Base-by-base conservation (phyloP, 192 early-diverging fungal species). In the Kappamyces sp. region DNA sequence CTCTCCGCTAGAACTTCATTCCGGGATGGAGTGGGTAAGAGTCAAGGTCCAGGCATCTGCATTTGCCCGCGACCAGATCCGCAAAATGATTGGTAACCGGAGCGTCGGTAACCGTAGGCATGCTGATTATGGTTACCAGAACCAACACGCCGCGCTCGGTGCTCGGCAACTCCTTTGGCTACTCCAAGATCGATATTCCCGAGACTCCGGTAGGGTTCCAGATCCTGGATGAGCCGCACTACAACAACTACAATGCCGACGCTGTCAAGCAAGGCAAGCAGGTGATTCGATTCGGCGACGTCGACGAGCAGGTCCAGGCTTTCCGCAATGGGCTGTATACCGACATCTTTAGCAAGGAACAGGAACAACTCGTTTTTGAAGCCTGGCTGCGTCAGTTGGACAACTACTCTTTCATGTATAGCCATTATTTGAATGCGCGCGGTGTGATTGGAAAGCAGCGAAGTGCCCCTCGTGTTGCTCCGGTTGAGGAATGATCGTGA, bases 11-110 rank as follows among this genome's bases (percentile, higher is more conserved):
- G 69, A 71, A 41, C 11, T 66, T 6, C 69, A 71, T 61, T 14
- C 31, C 12, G 69, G 69, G 8, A 57, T 71, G 50, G 69, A 71
- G 46, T 71, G 69, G 69, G 51, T 71, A 14, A 64, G 69, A 50
- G 51, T 71, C 47, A 71, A 71, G 51, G 55, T 63, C 11, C 64
- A 66, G 45, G 52, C 61, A 5, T 49, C 50, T n/a, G 61, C 60
- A 3, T 39, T 71, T 40, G 69, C 64, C 11, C 47, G 62, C 4
- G 62, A 49, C 61, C 69, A 71, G 57, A 63, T 71, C 65, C 69
- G 69, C 46, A 49, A 58, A 1, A 71, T 71, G 69, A 59, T 71
- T 15, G 60, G 45, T 34, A 49, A 49, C 48, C 4, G 7, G 31
- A 8, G 0, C 22, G 22, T 22, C 22, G 22, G 7, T 55, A n/a